These are phyloP conservation scores for Rhodotorula taiwanensis DNA, from an alignment of 768 basidiomycete genomes.

Conservation along the genomic window DNA sequence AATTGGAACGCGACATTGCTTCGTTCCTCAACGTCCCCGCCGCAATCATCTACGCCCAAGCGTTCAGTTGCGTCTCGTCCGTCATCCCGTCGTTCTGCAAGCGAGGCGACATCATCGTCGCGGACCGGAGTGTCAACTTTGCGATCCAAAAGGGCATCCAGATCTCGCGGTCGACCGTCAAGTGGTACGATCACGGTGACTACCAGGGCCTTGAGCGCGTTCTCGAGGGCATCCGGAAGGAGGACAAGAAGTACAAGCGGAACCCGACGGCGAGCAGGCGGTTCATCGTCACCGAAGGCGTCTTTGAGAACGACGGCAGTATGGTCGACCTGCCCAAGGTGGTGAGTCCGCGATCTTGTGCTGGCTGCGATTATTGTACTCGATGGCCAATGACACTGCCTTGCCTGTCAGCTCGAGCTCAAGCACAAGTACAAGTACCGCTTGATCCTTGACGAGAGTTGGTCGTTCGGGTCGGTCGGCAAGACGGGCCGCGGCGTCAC, in stretches of 20 bases:
- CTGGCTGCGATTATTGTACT: background rate
- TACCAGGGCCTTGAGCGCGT: slow-evolving; percentile 83
- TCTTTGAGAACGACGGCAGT: slow-evolving; percentile 88
- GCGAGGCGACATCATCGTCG: slow-evolving; percentile 95
- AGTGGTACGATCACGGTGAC: slow-evolving; percentile 97
- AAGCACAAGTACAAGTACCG: slow-evolving; percentile 95
- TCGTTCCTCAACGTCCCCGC: slow-evolving; percentile 83
- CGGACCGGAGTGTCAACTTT: slow-evolving; percentile 92
- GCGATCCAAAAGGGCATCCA: slow-evolving; percentile 93
- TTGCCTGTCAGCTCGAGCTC: slow-evolving; percentile 64
- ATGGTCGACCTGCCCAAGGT: slow-evolving; percentile 89
- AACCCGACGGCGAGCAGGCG: slow-evolving; percentile 65
- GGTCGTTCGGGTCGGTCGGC: slow-evolving; percentile 89
- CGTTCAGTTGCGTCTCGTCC: slow-evolving; percentile 81
- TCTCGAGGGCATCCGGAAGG: slow-evolving; percentile 73
- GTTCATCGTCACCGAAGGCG: slow-evolving; percentile 94
- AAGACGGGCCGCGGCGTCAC: slow-evolving; percentile 90
- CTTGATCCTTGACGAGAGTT: slow-evolving; percentile 83
- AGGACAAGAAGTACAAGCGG: slow-evolving; percentile 70
- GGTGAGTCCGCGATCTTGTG: slow-evolving; percentile 51
- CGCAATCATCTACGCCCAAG: slow-evolving; percentile 87
- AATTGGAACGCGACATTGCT: slow-evolving; percentile 80
- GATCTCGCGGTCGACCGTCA: slow-evolving; percentile 80
- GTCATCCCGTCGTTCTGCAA: slow-evolving; percentile 98
- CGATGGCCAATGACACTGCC: background rate